Evolutionary conservation across 1,284 basidiomycete species (phyloP), one percentile per base, ranked within the genome.

Genomic region (Bjerkandera adusta): DNA sequence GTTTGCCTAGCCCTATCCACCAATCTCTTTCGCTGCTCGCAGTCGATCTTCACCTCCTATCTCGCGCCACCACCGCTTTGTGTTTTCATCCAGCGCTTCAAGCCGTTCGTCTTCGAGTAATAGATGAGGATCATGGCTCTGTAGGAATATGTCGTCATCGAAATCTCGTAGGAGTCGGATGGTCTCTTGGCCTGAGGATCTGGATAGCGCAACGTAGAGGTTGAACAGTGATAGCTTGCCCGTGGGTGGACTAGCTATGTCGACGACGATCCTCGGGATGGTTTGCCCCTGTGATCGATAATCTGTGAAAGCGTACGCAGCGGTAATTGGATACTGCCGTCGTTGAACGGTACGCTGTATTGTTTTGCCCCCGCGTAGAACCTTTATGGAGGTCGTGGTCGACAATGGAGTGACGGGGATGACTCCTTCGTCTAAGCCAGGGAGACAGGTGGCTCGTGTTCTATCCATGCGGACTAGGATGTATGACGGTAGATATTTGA

Each of bases 291-390:
- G 63, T 0, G 62, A 45, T 3, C 56, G 52, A 48, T 67, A 67
- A 40, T 68, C 61, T 0, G 66, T 68, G 53, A 68, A 68, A 0
- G 63, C 61, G 36, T 66, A 67, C 15, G 65, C 62, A 3, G 49
- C 49, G 5, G 60, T 63, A 10, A 68, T 50, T 8, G 63, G 63
- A 25, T 61, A 57, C 37, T 67, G 62, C 1, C 25, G 21, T n/a
- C n/a, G n/a, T n/a, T n/a, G n/a, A n/a, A 1, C 57, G 46, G n/a
- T 24, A 11, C 22, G 27, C 12, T 26, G 21, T 5, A 24, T 12
- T 21, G n/a, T 15, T 36, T 8, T 8, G 16, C 16, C 15, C 15
- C 15, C 13, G 20, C 12, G 25, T 15, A 20, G 18, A 36, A 10
- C 41, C n/a, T 43, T 21, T 33, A 15, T 1, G 27, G 16, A n/a